Evolutionary conservation across 2,329 filamentous ascomycete genomes (phyloP).

Genomic region (Aphanocladium album): DNA sequence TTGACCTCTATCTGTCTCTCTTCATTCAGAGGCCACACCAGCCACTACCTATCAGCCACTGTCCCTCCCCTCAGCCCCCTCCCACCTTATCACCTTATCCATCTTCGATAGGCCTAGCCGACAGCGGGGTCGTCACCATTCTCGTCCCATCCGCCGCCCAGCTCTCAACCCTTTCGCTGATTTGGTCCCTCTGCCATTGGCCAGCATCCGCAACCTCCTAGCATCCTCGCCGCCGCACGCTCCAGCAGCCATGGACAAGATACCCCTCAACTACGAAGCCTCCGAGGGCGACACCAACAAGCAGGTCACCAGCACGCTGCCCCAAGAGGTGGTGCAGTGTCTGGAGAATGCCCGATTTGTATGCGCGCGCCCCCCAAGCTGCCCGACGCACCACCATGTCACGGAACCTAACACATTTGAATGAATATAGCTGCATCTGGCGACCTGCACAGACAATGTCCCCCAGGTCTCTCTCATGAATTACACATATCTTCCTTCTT

Average conservation of each 20-base stretch:
- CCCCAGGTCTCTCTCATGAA: constrained; percentile 98
- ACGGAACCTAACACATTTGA: background rate
- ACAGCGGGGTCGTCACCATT: constrained; percentile 1
- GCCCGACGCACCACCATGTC: no score
- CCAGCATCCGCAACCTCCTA: background rate
- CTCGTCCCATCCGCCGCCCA: background rate
- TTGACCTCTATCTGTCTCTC: no score
- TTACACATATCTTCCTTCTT: constrained; percentile 89
- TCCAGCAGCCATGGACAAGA: constrained; percentile 48
- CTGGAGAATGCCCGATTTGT: constrained; percentile 94
- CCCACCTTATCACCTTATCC: background rate
- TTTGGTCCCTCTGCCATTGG: background rate
- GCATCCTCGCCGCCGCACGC: background rate
- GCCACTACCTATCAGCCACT: background rate
- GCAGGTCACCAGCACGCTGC: constrained; percentile 64
- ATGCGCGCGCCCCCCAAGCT: constrained; percentile 31
- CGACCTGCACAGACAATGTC: constrained; percentile 76
- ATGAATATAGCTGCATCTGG: constrained; percentile 76
- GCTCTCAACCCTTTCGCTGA: background rate
- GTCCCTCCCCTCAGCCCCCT: background rate
- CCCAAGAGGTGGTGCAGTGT: constrained; percentile 81
- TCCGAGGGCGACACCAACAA: constrained; percentile 70
- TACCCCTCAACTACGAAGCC: constrained; percentile 69
- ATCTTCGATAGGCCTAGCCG: background rate
- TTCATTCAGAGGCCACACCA: background rate